A percentile compares a stretch with the other conserved stretches of the same genome.
These are phyloP conservation scores for Colletotrichum destructivum DNA, from an alignment of 2,329 filamentous ascomycete genomes.

Conservation along the genomic window DNA sequence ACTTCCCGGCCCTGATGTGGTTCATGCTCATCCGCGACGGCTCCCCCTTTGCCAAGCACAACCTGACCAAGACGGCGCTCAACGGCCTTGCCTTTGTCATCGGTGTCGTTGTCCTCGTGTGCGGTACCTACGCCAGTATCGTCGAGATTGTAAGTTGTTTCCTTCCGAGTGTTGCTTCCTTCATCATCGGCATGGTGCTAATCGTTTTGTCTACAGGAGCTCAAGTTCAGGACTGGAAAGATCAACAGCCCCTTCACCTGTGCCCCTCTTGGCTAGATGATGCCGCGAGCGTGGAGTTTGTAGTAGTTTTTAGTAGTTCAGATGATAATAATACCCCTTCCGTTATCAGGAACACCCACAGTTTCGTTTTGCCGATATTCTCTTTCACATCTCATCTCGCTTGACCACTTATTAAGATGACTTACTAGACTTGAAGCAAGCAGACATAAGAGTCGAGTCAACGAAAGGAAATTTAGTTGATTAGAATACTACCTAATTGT, in stretches of 20 bases:
- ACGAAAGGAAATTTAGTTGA: too few relatives aligned
- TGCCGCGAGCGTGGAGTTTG: not conserved
- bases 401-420: too few relatives aligned
- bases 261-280: conserved; percentile 31
- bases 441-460: too few relatives aligned
- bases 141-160: conserved; percentile 41
- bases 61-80: conserved; percentile 47
- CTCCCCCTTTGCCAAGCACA: conserved; percentile 49
- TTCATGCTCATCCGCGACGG: conserved; percentile 57
- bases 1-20: conserved; percentile 61
- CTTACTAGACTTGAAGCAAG: too few relatives aligned
- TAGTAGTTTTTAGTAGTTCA: conserved; percentile 2
- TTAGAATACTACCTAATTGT: too few relatives aligned
- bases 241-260: conserved; percentile 43
- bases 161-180: too few relatives aligned
- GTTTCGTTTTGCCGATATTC: too few relatives aligned
- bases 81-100: conserved; percentile 50
- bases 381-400: too few relatives aligned
- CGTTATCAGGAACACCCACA: not conserved
- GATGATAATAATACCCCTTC: conserved; percentile 32
- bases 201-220: conserved; percentile 13
- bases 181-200: not conserved
- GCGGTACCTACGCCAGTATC: conserved; percentile 52
- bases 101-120: conserved; percentile 51
- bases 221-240: conserved; percentile 41